Base-by-base conservation (phyloP, 176 grass and related monocot species). In the Ensete glaucum region DNA sequence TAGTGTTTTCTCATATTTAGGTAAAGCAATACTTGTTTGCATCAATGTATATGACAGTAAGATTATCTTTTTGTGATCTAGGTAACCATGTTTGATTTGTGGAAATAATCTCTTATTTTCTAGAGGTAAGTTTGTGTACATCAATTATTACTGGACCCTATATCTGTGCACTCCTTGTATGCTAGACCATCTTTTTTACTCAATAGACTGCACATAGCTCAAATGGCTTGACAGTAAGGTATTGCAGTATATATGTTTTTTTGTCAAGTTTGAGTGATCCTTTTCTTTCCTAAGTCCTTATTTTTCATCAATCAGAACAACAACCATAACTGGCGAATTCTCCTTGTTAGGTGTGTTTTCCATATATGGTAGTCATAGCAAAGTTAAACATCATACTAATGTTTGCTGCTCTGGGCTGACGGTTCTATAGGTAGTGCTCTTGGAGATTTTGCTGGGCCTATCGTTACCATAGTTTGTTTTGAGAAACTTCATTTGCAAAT, bases 391-490 rank as follows among this genome's bases (percentile, higher is more conserved):
- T 62, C 17, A 62, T 17, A 19, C 57, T 17, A 21, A 43, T 43
- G 34, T 43, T 43, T 43, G 34, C 34, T 62, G 1, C 14, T 17
- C 17, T 62, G 57, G 0, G 20, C 20, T 17, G 15, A 17, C 21
- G 49, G 49, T 29, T 34, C 52, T 56, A 22, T 20, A 99, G 95
- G 95, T 62, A 91, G 95, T 85, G 80, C 88, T 17, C 29, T 99
- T 12, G 91, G 95, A 83, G 95, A 99, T 86, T 85, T 91, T 43
- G 86, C 85, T 25, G 95, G 91, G 54, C 95, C 95, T 27, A 50
- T 94, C 63, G 53, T 85, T 71, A 88, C 88, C 52, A 58, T 94
- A n/a, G 48, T 99, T 71, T 21, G 87, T 62, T 86, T 94, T 58
- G 84, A 99, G 73, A 99, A 86, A 87, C 20, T 91, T 14, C 85